Base-by-base conservation (phyloP, 2,329 filamentous ascomycete species). In the Alternaria angustiovoidea region DNA sequence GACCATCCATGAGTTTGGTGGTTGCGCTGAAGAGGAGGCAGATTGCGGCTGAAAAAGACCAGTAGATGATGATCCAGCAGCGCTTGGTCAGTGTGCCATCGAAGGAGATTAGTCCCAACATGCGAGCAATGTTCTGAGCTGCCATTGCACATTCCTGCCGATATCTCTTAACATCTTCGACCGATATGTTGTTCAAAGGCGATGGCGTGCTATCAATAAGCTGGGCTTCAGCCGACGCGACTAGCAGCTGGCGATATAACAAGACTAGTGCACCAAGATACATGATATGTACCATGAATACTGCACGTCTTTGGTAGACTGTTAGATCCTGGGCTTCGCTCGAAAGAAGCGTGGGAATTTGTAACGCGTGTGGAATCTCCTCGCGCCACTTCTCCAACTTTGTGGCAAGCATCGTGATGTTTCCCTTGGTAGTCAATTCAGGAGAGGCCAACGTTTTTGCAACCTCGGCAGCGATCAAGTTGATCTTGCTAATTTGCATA, bases 31-130 rank as follows among this genome's bases (percentile, higher is more conserved):
- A 75, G 18, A 79, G 72, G 11, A 79, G 70, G 9, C 78, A 72
- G 14, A 77, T 70, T 43, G 67, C 67, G 7, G 76, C 71, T 4
- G 74, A 74, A 42, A 79, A 79, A 1, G 76, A 62, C 75, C 75
- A 79, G 51, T 79, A 78, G 30, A 79, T 79, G 43, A 78, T 72
- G 22, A 79, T 41, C 77, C 77, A 79, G 53, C 77, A 79, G 8
- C 76, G 70, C 60, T 61, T 75, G 2, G 75, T 75, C 59, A 79
- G 58, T 7, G 73, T 75, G 36, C 75, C 75, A 28, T 75, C 74
- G 32, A 76, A 76, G 3, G 69, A 64, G 8, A 79, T 75, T 3
- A 78, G 60, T 2, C 69, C 56, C 34, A 79, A 52, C 24, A 79
- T 75, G 9, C 74, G 76, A 11, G 74, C 71, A 24, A 77, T 74